phyloP scores from a whole-genome alignment of 371 early-diverging fungal species.

The Rhizomucor pusillus region DNA sequence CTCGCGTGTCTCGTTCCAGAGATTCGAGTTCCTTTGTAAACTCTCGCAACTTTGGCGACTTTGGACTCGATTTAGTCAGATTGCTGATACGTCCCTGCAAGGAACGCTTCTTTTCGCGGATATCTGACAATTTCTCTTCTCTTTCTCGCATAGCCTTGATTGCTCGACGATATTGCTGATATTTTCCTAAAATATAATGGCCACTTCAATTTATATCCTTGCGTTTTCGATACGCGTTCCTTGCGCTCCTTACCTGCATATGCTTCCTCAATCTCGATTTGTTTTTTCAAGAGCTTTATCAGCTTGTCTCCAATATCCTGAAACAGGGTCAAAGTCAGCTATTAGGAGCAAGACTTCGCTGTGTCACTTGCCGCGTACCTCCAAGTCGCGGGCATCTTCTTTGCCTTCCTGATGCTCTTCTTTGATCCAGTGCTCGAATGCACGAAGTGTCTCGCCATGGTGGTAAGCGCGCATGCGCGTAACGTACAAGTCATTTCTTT shows the following conservation, averaged over 20 bases:
- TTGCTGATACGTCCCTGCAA: slow-evolving; percentile 35
- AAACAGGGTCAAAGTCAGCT: neutral
- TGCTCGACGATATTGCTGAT: slow-evolving; percentile 43
- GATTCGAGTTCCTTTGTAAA: slow-evolving; percentile 35
- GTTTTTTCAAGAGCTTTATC: slow-evolving; percentile 28
- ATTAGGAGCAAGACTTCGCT: neutral
- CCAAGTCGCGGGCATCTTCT: slow-evolving; percentile 26
- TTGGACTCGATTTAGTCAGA: slow-evolving; percentile 25
- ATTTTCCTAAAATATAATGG: slow-evolving; percentile 21
- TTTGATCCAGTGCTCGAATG: slow-evolving; percentile 31
- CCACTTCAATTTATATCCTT: no score
- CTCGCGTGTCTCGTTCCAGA: slow-evolving; percentile 39
- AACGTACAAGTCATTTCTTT: slow-evolving; percentile 35
- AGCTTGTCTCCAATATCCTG: slow-evolving; percentile 41
- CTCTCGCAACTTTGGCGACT: slow-evolving; percentile 35
- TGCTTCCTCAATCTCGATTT: slow-evolving; percentile 34
- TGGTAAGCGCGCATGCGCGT: slow-evolving; percentile 37
- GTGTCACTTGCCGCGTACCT: slow-evolving; percentile 15
- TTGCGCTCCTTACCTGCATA: slow-evolving; percentile 27
- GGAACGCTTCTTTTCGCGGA: slow-evolving; percentile 42
- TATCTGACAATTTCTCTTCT: slow-evolving; percentile 37
- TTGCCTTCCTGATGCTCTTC: slow-evolving; percentile 27
- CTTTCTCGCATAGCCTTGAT: slow-evolving; percentile 47
- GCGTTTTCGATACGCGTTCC: no score
- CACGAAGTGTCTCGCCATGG: slow-evolving; percentile 28